Conservation (phyloP, 192 early-diverging fungal species). For the Backusella tuberculispora region DNA sequence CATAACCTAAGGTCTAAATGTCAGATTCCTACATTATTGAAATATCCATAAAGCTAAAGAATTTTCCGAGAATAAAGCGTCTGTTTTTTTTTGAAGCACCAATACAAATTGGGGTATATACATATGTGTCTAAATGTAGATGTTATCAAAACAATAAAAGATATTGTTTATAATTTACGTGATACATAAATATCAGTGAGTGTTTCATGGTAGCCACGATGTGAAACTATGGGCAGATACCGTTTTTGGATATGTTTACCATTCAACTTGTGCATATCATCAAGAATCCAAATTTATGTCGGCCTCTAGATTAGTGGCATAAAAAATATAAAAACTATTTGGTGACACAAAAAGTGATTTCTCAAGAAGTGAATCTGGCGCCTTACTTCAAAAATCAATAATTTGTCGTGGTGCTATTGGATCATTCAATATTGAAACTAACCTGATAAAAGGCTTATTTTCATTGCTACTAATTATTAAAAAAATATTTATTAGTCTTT, state of each 20-base stretch:
- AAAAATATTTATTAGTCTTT: background rate
- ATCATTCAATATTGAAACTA: constrained; percentile 7
- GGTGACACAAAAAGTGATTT: background rate
- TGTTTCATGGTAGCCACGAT: background rate
- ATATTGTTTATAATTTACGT: background rate
- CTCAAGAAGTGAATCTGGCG: background rate
- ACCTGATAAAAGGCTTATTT: background rate
- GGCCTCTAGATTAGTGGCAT: background rate
- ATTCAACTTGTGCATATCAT: constrained; percentile 1
- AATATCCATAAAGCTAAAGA: too few relatives aligned
- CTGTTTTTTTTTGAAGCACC: too few relatives aligned
- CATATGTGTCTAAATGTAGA: constrained; percentile 13
- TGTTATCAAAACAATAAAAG: constrained; percentile 6
- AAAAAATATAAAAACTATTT: background rate
- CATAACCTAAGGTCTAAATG: too few relatives aligned
- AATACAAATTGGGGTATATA: too few relatives aligned
- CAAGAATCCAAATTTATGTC: background rate
- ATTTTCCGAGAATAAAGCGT: too few relatives aligned
- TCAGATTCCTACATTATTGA: too few relatives aligned
- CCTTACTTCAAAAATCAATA: constrained; percentile 2
- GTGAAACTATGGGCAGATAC: background rate
- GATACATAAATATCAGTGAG: constrained; percentile 6
- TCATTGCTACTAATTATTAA: background rate
- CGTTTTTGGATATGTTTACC: constrained; percentile 7
- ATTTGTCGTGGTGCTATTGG: constrained; percentile 3